A percentile compares a stretch with the other conserved stretches of the same genome.
Evolutionary conservation across 1,139 yeast species (phyloP).

Genomic region (Debaryomycetaceae sp.): DNA sequence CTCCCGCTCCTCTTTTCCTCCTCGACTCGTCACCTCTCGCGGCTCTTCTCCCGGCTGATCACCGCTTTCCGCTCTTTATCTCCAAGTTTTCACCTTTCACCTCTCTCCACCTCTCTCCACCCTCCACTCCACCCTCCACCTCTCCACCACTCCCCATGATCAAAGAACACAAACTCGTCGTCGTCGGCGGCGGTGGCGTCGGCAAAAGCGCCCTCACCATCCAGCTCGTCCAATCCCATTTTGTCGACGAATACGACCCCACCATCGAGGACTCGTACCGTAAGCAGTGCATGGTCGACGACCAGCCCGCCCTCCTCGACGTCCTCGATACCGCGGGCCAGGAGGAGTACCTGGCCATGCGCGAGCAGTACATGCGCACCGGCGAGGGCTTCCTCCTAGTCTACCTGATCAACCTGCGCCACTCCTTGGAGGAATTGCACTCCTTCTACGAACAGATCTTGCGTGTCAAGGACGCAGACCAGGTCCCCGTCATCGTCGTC

Average conservation of each 20-base stretch:
- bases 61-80: too few species aligned
- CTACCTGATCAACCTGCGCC: constrained; percentile 71
- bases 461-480: constrained; percentile 71
- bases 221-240: constrained; percentile 81
- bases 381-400: constrained; percentile 87
- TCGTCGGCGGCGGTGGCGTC: constrained; percentile 98
- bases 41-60: too few species aligned
- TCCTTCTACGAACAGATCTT: constrained; percentile 75
- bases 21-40: too few species aligned
- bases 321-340: constrained; percentile 97
- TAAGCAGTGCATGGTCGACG: constrained; percentile 44
- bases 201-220: constrained; percentile 95
- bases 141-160: too few species aligned
- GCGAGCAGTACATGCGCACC: constrained; percentile 89
- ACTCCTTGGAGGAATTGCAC: constrained; percentile 69
- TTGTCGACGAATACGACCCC: constrained; percentile 94
- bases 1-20: too few species aligned
- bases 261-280: constrained; percentile 79
- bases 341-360: constrained; percentile 93
- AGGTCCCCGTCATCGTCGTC: constrained; percentile 63
- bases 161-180: constrained; percentile 78
- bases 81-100: too few species aligned
- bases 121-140: too few species aligned
- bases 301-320: constrained; percentile 44
- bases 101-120: too few species aligned